Evolutionary conservation across 129 eudicot species (phyloP).

Genomic region (Heracleum sosnowskyi): DNA sequence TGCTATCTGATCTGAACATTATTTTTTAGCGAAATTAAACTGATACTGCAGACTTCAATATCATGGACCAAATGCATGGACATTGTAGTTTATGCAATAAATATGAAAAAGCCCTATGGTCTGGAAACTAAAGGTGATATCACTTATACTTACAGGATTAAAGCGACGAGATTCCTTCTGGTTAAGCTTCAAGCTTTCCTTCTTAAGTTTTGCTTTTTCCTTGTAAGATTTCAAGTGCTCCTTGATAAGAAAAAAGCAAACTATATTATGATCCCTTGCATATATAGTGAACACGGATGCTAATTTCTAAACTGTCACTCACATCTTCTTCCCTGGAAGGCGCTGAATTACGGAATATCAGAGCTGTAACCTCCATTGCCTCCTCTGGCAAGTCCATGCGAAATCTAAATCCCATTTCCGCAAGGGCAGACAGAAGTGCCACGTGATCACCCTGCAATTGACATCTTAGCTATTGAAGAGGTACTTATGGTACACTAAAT

Average conservation of each 20-base stretch:
- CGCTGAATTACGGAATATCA: constrained; percentile 78
- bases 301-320: constrained; percentile 18
- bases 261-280: constrained; percentile 3
- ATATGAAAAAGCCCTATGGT: not conserved
- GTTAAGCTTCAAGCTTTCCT: constrained; percentile 82
- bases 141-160: constrained; percentile 66
- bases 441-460: constrained; percentile 83
- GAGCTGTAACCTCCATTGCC: constrained; percentile 83
- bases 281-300: constrained; percentile 3
- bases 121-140: not conserved
- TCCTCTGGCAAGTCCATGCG: constrained; percentile 94
- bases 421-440: constrained; percentile 92
- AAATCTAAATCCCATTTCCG: constrained; percentile 95
- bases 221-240: constrained; percentile 65
- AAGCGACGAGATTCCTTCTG: constrained; percentile 80
- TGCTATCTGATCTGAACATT: not conserved
- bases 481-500: not conserved
- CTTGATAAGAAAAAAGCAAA: constrained; percentile 27
- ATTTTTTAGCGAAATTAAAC: not conserved
- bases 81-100: not conserved
- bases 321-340: constrained; percentile 86
- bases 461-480: not conserved
- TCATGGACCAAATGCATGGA: not conserved
- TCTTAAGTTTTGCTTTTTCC: constrained; percentile 56
- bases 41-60: not conserved